A percentile compares a stretch with the other conserved stretches of the same genome.
Evolutionary conservation across 129 eudicot species (phyloP).

Genomic region (Sambucus nigra): DNA sequence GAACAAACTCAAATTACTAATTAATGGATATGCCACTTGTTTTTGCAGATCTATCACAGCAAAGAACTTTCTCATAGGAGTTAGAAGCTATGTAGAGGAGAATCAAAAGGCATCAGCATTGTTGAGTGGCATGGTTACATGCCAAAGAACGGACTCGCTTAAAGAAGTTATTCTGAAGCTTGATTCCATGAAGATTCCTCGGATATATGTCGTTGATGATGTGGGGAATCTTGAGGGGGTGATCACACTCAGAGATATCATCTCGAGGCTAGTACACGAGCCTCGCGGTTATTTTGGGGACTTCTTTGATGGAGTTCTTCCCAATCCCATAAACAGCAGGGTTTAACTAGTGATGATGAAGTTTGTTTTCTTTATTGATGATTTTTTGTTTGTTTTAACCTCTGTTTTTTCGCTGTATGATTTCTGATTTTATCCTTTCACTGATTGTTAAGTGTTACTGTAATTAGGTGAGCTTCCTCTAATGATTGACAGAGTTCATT

Average conservation of each 20-base stretch:
- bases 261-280: constrained; percentile 85
- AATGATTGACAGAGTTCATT: background rate
- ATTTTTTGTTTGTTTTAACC: background rate
- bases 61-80: constrained; percentile 69
- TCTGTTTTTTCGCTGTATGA: background rate
- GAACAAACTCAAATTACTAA: no score
- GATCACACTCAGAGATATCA: constrained; percentile 83
- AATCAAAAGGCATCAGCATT: constrained; percentile 40
- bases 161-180: constrained; percentile 60
- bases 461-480: background rate
- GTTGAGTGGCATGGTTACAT: constrained; percentile 66
- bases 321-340: constrained; percentile 73
- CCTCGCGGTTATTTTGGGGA: constrained; percentile 96
- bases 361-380: background rate
- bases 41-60: constrained; percentile 78
- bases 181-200: constrained; percentile 63
- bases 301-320: constrained; percentile 87
- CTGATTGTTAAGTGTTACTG: constrained; percentile 1
- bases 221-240: constrained; percentile 74
- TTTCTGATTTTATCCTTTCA: no score
- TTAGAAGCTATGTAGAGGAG: constrained; percentile 50
- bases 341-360: constrained; percentile 31
- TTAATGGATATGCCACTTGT: background rate
- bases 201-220: constrained; percentile 80
- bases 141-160: constrained; percentile 50